These are phyloP conservation scores for Coelastrella sp. DNA, from an alignment of 139 green algal species.

Conservation along the genomic window DNA sequence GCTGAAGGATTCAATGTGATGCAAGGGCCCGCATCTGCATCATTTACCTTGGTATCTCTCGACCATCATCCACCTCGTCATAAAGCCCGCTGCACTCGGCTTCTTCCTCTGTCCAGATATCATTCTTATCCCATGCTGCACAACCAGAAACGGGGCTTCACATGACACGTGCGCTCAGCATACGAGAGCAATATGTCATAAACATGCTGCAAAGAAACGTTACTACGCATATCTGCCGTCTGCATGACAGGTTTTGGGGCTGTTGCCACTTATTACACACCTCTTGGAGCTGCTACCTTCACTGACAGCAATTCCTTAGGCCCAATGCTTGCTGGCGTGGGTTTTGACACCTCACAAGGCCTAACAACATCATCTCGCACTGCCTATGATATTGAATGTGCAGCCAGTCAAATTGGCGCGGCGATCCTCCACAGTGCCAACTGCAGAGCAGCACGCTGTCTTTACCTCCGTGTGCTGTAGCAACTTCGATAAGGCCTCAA, in stretches of 20 bases:
- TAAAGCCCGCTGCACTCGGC: not conserved
- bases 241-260: not conserved
- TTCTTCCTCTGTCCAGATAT: constrained; percentile 59
- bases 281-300: constrained; percentile 60
- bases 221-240: not conserved
- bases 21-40: too few relatives aligned
- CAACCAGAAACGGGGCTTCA: not conserved
- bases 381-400: not conserved
- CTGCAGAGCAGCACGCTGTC: not conserved
- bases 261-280: constrained; percentile 28
- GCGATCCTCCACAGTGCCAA: not conserved
- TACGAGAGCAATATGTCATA: not conserved
- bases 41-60: constrained; percentile 60
- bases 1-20: too few relatives aligned
- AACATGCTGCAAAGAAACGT: not conserved
- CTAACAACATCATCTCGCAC: constrained; percentile 9
- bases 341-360: not conserved
- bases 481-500: constrained; percentile 51
- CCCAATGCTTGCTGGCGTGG: constrained; percentile 58
- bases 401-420: not conserved
- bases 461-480: constrained; percentile 18
- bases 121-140: constrained; percentile 62
- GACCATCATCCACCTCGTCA: constrained; percentile 63
- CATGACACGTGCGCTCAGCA: not conserved
- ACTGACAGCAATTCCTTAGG: constrained; percentile 64